These are phyloP conservation scores for Cutaneotrichosporon spelunceum DNA, from an alignment of 1,284 basidiomycete genomes.

Conservation along the genomic window DNA sequence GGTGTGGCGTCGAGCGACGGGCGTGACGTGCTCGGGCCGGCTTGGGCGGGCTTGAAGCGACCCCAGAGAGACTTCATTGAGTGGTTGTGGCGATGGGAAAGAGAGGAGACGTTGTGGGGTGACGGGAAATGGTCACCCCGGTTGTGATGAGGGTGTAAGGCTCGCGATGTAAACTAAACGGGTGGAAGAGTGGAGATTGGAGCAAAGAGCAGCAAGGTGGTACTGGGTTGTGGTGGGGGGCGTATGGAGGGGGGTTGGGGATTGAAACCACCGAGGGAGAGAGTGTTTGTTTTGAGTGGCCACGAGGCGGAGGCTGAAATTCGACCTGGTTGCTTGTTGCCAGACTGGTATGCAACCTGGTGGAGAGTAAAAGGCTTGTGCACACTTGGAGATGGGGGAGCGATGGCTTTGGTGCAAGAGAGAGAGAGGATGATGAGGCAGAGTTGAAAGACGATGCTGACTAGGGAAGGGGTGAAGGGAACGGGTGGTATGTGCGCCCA, in stretches of 20 bases:
- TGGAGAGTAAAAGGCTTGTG: conserved; percentile 1
- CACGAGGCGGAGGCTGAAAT: not conserved
- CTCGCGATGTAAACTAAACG: not conserved
- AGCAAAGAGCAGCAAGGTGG: no score
- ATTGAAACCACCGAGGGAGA: not conserved
- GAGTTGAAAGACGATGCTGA: not conserved
- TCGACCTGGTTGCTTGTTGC: not conserved
- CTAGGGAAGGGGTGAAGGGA: not conserved
- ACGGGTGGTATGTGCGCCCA: not conserved
- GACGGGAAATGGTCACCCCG: conserved; percentile 9
- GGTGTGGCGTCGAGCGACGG: not conserved
- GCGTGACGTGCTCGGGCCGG: conserved; percentile 11
- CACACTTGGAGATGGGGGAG: not conserved
- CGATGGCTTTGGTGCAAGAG: not conserved
- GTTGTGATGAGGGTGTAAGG: not conserved
- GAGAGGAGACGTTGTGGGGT: not conserved
- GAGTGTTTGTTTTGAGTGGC: not conserved
- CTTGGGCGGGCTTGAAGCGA: conserved; percentile 26
- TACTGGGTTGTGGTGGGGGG: not conserved
- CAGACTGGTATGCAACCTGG: no score
- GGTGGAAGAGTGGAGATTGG: not conserved
- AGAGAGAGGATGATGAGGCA: not conserved
- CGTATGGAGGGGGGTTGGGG: not conserved
- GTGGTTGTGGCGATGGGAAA: not conserved
- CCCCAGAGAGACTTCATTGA: conserved; percentile 38